These are phyloP conservation scores for Wallacemonas sp. DNA, from an alignment of 208 protist species.

Conservation along the genomic window DNA sequence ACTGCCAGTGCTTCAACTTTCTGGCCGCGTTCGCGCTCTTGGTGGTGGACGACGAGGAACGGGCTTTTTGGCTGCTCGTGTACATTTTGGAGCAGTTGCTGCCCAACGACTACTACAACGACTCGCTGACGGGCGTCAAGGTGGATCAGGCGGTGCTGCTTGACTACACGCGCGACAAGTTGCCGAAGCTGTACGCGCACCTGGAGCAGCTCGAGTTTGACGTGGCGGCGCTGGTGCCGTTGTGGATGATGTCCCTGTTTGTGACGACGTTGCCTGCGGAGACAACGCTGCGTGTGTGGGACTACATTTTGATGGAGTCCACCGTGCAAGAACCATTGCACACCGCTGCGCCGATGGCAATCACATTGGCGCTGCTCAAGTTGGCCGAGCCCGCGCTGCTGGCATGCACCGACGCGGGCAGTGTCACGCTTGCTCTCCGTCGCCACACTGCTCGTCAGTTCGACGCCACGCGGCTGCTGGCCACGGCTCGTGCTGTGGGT, in stretches of 20 bases:
- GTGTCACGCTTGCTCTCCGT: conserved; percentile 38
- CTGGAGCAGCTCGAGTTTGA: conserved; percentile 46
- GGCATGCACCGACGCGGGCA: conserved; percentile 35
- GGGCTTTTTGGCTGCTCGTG: conserved; percentile 58
- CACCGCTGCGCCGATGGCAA: conserved; percentile 25
- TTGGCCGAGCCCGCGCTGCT: conserved; percentile 36
- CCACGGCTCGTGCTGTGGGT: conserved; percentile 21
- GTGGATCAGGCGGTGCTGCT: conserved; percentile 68
- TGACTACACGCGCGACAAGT: conserved; percentile 32
- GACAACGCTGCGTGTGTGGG: conserved; percentile 65
- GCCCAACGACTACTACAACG: conserved; percentile 76
- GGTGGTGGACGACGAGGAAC: conserved; percentile 72
- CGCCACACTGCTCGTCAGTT: conserved; percentile 32
- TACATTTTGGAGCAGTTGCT: conserved; percentile 64
- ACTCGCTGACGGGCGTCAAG: conserved; percentile 57
- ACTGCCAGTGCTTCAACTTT: conserved; percentile 86
- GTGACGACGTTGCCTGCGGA: conserved; percentile 59
- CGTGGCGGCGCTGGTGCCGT: conserved; percentile 48
- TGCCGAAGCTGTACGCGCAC: conserved; percentile 49
- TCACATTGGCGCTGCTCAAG: conserved; percentile 58
- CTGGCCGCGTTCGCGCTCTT: conserved; percentile 61
- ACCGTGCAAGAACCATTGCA: not conserved
- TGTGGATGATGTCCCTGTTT: conserved; percentile 76
- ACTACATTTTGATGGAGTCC: conserved; percentile 49
- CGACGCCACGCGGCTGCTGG: conserved; percentile 41